Conservation (phyloP, 2,329 filamentous ascomycete genomes). For the Rugonectria rugulosa region DNA sequence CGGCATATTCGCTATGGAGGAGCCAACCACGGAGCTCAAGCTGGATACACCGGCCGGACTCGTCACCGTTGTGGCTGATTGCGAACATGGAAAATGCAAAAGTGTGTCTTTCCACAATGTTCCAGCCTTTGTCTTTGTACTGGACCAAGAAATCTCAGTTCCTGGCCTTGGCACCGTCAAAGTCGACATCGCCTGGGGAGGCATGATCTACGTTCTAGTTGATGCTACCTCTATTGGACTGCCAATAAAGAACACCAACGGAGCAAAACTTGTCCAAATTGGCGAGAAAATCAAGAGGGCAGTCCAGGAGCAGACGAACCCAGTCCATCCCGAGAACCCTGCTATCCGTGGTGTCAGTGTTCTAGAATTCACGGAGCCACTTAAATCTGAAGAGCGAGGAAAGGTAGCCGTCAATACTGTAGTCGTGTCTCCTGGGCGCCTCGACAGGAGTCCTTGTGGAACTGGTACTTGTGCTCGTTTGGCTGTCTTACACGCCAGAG, state of each 20-base stretch:
- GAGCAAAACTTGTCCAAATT: slow-evolving; percentile 21
- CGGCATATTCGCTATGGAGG: slow-evolving; percentile 27
- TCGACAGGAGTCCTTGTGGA: slow-evolving; percentile 27
- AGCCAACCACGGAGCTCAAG: slow-evolving; percentile 25
- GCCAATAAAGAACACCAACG: slow-evolving; percentile 20
- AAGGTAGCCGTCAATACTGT: slow-evolving; percentile 25
- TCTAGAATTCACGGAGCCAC: slow-evolving; percentile 27
- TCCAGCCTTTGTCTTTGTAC: slow-evolving; percentile 28
- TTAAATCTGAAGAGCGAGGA: slow-evolving; percentile 2
- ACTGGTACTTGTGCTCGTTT: slow-evolving; percentile 28
- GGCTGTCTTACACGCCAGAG: slow-evolving; percentile 22
- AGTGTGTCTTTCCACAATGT: slow-evolving; percentile 29
- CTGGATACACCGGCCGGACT: slow-evolving; percentile 27
- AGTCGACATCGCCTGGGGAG: slow-evolving; percentile 27
- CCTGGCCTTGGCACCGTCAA: slow-evolving; percentile 17
- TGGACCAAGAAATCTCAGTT: slow-evolving; percentile 22
- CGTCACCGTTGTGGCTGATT: slow-evolving; percentile 24
- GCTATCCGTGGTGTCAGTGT: slow-evolving; percentile 24
- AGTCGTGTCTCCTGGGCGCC: slow-evolving; percentile 23
- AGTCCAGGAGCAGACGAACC: slow-evolving; percentile 15
- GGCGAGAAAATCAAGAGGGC: slow-evolving; percentile 29
- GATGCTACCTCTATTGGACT: slow-evolving; percentile 24
- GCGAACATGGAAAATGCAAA: slow-evolving; percentile 29
- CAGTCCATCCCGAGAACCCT: slow-evolving; percentile 22
- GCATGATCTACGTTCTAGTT: slow-evolving; percentile 30